Evolutionary conservation across 768 basidiomycete species (phyloP), one percentile per base, ranked within the genome.

Genomic region (Lactifluus hygrophoroides): DNA sequence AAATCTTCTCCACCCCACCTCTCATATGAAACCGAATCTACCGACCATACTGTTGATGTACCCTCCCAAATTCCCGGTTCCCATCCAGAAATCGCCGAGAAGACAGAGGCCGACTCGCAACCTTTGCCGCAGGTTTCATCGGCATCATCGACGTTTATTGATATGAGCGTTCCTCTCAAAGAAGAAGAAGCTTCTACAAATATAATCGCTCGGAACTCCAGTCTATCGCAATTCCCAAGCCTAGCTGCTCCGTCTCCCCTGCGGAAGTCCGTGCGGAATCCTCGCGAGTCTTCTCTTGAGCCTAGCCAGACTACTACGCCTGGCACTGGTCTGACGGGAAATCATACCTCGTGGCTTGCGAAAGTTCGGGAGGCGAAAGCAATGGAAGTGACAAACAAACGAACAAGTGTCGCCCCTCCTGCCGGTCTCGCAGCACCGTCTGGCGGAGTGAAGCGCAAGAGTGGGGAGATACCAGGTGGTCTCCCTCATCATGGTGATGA

Each of bases 301-400:
- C 45, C 55, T 16, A 44, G 5, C 47, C 38, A 72, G 16, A 77
- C 76, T 3, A 66, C 68, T 11, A 64, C 56, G 5, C 58, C 62
- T 17, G 65, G 62, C 38, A 73, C 76, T n/a, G 69, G 71, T 21
- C 67, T 70, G 27, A 74, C 69, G 10, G 81, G 80, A 3, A 89
- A 87, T 65, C 81, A 88, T 32, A 86, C 86, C 9, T 90, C 89
- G 3, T 90, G 89, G 89, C 69, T 91, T 54, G 81, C 80, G 70
- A 88, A 87, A 65, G 89, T 84, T 14, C 77, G 88, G 35, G 86
- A 88, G 66, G 83, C 77, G 25, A 88, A 88, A 66, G 74, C 73
- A 64, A 28, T 69, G 51, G 71, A 71, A 58, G 60, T 58, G 17
- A 61, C 45, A 13, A 49, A 11, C 28, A 56, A 80, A 71, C 64